Conservation (phyloP, 495 filamentous ascomycete genomes). For the Neurospora terricola region DNA sequence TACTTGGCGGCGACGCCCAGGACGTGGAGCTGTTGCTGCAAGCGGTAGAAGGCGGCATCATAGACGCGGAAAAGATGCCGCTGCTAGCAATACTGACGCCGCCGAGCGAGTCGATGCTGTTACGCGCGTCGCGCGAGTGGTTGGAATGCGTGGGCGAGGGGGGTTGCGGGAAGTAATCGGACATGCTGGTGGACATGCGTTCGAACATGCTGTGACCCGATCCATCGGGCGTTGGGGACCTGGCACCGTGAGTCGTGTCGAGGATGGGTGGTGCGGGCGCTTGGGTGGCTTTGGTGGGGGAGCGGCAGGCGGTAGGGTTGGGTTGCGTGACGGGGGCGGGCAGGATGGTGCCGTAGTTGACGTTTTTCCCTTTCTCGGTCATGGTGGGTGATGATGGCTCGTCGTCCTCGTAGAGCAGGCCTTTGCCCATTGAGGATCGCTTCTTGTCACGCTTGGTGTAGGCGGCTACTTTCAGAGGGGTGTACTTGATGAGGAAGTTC, state of each 20-base stretch:
- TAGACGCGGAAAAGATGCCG: constrained; percentile 14
- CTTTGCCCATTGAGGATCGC: constrained; percentile 19
- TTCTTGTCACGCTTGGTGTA: constrained; percentile 16
- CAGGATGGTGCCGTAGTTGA: constrained; percentile 11
- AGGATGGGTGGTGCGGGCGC: constrained; percentile 3
- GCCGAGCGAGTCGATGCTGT: constrained; percentile 12
- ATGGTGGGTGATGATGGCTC: constrained; percentile 2
- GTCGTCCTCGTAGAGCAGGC: constrained; percentile 15
- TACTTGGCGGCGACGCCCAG: constrained; percentile 9
- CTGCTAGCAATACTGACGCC: constrained; percentile 19
- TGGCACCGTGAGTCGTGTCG: neutral
- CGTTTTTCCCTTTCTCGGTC: constrained; percentile 8
- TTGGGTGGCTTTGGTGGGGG: neutral
- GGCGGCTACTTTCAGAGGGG: constrained; percentile 15
- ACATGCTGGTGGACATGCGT: constrained; percentile 7
- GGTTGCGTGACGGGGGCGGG: constrained; percentile 6
- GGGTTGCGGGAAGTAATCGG: constrained; percentile 4
- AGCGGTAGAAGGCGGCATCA: constrained; percentile 14
- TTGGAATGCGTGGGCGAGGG: constrained; percentile 8
- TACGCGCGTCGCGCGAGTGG: constrained; percentile 2
- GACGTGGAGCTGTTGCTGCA: neutral
- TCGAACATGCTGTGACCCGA: constrained; percentile 1
- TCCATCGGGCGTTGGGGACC: neutral
- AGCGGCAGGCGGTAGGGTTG: neutral
- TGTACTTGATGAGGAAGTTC: constrained; percentile 15